Base-by-base conservation (phyloP, 345 rosid species). In the Geranium rotundifolium region DNA sequence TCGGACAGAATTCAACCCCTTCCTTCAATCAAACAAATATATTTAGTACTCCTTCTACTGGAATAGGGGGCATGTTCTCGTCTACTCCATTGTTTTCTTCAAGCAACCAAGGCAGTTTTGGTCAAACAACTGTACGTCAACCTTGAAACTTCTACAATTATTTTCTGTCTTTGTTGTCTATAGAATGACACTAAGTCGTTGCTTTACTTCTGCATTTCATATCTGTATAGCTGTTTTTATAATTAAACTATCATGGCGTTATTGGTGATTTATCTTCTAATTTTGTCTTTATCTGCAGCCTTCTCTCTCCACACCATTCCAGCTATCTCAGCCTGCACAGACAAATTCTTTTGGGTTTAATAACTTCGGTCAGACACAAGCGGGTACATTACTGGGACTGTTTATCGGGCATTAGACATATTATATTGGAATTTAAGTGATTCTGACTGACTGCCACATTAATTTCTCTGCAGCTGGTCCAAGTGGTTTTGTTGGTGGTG, bases 81-180 rank as follows among this genome's bases (percentile, higher is more conserved):
- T 79, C 71, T 74, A 71, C 82, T 69, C 17, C 82, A 18, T 55
- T 71, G 18, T 60, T 69, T 50, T 73, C 86, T 63, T 70, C 95
- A 56, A 73, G 31, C 68, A 77, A 12, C 70, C 71, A 79, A 27
- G 68, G 67, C 59, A 73, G 71, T 30, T 83, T 83, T 56, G 62
- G 76, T 72, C 95, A 73, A 72, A 58, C 83, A 64, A 67, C 71
- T 65, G 99, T 90, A 49, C 85, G 84, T 76, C 17, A 31, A 59
- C 59, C 15, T 58, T 54, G 16, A 54, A 30, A 19, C 39, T 37
- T 14, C 2, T 72, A 7, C 23, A 12, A 30, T 54, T 54, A 41
- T 50, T 66, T 41, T 17, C 39, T 31, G 39, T 62, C 52, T 17
- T 18, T 31, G 37, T 31, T 7, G 7, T 31, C 37, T 31, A 31